phyloP scores from a whole-genome alignment of 139 green algal species.

The Mychonastes homosphaera region DNA sequence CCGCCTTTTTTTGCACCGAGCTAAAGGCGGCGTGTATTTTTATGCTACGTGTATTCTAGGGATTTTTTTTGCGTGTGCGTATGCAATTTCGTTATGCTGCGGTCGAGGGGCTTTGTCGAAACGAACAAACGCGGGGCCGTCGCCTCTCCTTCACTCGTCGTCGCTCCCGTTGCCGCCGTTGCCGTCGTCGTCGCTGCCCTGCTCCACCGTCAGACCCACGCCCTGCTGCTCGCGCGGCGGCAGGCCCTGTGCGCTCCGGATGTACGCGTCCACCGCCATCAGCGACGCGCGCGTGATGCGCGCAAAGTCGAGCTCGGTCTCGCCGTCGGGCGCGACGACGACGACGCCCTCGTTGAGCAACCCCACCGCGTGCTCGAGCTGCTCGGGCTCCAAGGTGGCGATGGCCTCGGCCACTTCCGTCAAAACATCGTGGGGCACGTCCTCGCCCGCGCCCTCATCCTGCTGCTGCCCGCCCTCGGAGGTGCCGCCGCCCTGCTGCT shows the following conservation, averaged over 20 bases:
- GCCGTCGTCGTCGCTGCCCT: no score
- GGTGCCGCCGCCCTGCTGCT: constrained; percentile 8
- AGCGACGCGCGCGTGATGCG: not conserved
- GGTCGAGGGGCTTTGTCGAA: no score
- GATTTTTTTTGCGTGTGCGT: no score
- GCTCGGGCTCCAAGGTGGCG: constrained; percentile 2
- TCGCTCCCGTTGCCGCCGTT: no score
- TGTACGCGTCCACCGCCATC: constrained; percentile 14
- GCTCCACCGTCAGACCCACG: no score
- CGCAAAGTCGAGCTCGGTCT: constrained; percentile 22
- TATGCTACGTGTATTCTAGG: no score
- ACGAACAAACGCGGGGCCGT: no score
- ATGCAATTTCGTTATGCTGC: no score
- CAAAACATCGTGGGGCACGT: constrained; percentile 8
- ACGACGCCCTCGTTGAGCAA: constrained; percentile 17
- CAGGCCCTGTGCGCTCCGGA: constrained; percentile 11
- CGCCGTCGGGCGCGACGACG: constrained; percentile 6
- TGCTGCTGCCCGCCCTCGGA: constrained; percentile 11
- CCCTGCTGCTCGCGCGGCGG: constrained; percentile 11
- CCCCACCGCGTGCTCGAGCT: constrained; percentile 11
- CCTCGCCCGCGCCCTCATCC: constrained; percentile 9
- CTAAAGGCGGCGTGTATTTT: no score
- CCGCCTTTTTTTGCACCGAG: no score
- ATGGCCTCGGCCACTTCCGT: constrained; percentile 7
- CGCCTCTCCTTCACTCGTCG: no score